A percentile compares a stretch with the other conserved stretches of the same genome.
Conservation (phyloP, 306 rosid genomes). For the Trifolium repens region DNA sequence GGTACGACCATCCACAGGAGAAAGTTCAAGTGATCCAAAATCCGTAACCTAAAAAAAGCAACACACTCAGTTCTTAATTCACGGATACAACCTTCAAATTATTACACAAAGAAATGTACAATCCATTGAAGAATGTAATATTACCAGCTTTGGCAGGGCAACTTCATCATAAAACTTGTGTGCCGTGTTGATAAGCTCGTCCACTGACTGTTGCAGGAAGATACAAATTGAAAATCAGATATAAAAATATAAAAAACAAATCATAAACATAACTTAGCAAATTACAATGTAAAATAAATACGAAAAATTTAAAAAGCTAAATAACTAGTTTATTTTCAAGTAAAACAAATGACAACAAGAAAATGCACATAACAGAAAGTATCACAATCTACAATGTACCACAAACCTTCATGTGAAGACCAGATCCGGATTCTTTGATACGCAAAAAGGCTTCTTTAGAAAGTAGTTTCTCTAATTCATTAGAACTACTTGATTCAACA, state of each 20-base stretch:
- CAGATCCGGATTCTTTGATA: conserved; percentile 79
- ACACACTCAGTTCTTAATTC: conserved; percentile 42
- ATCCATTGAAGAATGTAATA: conserved; percentile 5
- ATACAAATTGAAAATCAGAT: conserved; percentile 41
- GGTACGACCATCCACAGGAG: conserved; percentile 98
- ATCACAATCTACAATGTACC: conserved; percentile 19
- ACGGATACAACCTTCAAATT: conserved; percentile 25
- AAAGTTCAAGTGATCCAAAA: conserved; percentile 96
- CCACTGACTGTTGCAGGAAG: conserved; percentile 66
- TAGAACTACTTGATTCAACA: conserved; percentile 48
- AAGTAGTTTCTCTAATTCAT: conserved; percentile 61
- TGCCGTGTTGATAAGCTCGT: conserved; percentile 75
- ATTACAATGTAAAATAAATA: background rate
- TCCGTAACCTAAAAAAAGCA: conserved; percentile 71
- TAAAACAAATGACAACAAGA: conserved; percentile 13
- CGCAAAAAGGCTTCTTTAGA: conserved; percentile 70
- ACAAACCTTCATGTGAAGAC: conserved; percentile 84
- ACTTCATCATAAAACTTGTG: conserved; percentile 81
- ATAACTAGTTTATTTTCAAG: background rate
- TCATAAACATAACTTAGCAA: background rate
- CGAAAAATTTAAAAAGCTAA: background rate
- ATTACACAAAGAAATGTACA: conserved; percentile 22
- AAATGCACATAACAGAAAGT: conserved; percentile 3
- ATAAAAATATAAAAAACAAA: conserved; percentile 21
- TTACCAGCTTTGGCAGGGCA: conserved; percentile 97